Percentiles rank a stretch among this genome's conserved stretches.
phyloP scores from a whole-genome alignment of 2,329 filamentous ascomycete genomes.

The Fusarium anthophilum region DNA sequence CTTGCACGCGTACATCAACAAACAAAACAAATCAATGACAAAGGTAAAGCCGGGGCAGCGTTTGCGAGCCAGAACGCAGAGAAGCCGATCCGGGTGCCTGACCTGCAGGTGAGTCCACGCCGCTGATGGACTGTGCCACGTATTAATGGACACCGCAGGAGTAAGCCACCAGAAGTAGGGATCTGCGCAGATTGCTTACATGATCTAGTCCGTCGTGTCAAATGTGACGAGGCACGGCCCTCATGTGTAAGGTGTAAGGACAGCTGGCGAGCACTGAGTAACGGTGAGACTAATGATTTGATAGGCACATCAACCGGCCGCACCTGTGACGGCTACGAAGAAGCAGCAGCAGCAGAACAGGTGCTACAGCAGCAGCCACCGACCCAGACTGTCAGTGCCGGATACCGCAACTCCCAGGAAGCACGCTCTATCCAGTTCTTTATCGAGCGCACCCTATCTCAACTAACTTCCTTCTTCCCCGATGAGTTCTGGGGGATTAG shows the following conservation, averaged over 20 bases:
- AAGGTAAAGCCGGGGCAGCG: neutral
- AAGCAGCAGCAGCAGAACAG: neutral
- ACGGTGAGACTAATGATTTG: neutral
- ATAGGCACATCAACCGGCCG: neutral
- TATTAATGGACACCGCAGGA: neutral
- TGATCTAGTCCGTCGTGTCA: neutral
- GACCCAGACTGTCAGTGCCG: neutral
- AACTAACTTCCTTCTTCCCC: neutral
- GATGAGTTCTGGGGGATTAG: neutral
- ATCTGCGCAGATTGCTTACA: neutral
- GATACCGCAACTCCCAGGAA: neutral
- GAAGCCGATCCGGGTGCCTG: neutral
- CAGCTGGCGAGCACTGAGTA: neutral
- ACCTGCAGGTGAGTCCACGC: neutral
- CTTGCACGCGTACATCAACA: neutral
- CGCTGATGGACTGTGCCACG: neutral
- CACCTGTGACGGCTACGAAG: neutral
- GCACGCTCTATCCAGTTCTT: neutral
- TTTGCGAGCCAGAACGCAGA: neutral
- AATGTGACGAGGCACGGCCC: neutral
- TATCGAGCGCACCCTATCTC: neutral
- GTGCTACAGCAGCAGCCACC: fast-evolving
- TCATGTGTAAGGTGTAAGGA: neutral
- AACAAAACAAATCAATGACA: neutral
- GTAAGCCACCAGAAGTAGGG: neutral